These are phyloP conservation scores for Verticillium nonalfalfae DNA, from an alignment of 2,329 filamentous ascomycete genomes.

Conservation along the genomic window DNA sequence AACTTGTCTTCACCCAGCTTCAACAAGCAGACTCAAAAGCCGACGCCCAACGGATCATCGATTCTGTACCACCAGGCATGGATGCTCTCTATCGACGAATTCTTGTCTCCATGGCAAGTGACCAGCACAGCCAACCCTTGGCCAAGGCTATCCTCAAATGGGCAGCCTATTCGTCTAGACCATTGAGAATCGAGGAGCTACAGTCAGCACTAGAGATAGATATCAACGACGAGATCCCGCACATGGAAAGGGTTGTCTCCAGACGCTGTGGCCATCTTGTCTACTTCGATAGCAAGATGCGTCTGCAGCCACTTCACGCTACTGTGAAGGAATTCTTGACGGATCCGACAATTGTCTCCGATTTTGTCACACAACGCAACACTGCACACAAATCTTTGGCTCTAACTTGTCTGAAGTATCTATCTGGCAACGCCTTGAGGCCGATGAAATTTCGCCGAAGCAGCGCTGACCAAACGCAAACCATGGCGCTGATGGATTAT, in stretches of 20 bases:
- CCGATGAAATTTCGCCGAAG: not conserved
- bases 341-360: not conserved
- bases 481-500: not conserved
- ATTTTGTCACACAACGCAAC: not conserved
- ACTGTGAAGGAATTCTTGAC: not conserved
- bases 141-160: not conserved
- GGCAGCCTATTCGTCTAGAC: not conserved
- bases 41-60: not conserved
- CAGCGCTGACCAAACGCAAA: not conserved
- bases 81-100: not conserved
- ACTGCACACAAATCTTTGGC: not conserved
- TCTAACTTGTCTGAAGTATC: not conserved
- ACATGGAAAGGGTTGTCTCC: not conserved
- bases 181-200: not conserved
- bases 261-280: not conserved
- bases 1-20: not conserved
- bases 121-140: not conserved
- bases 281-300: not conserved
- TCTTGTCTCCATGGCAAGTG: not conserved
- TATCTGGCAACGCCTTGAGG: not conserved
- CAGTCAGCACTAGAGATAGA: not conserved
- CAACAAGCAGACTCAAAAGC: not conserved
- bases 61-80: not conserved
- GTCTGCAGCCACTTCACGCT: not conserved
- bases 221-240: not conserved